Evolutionary conservation across 2,329 filamentous ascomycete species (phyloP), one percentile per base, ranked within the genome.

Genomic region (Cryphonectria naterciae): DNA sequence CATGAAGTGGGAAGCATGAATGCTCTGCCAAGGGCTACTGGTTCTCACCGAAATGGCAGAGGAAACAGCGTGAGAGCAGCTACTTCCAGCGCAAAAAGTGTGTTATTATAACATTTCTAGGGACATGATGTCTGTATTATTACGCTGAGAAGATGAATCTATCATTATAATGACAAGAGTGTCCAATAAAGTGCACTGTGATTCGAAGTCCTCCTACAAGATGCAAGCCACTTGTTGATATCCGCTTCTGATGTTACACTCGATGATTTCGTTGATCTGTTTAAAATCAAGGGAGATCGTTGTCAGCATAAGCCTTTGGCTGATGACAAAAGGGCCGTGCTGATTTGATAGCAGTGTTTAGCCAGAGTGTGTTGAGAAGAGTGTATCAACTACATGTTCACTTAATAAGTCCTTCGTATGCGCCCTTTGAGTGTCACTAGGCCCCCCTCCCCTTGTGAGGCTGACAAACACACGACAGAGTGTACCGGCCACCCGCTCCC

Each of bases 251-350:
- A 81, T 73, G 75, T 82, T 79, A 11, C 41, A 43, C 39, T 65
- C 62, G 67, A 76, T 78, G 15, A 79, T 75, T 65, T 77, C 74
- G 67, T 78, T 78, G 32, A 78, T 77, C 68, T 75, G 74, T 41
- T 65, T 68, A 39, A 73, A 68, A 28, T 69, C 67, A 1, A 69
- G 73, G 19, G 73, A 37, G 22, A 74, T 66, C 37, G 68, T 70
- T 11, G 71, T 61, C 35, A 54, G 64, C 39, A 63, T 56, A 19
- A 7, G 19, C 10, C 22, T 49, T 11, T 49, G n/a, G 46, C 22
- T 49, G 46, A 49, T 49, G 46, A 49, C 46, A 49, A 49, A 49
- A 49, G 1, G 19, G 7, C 4, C 46, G 10, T 49, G 19, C 19
- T 49, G 19, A n/a, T 22, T 49, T 32, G 25, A 58, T 11, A 19